Evolutionary conservation across 148 eudicot species (phyloP), one percentile per base, ranked within the genome.

Genomic region (Pharnaceum exiguum): DNA sequence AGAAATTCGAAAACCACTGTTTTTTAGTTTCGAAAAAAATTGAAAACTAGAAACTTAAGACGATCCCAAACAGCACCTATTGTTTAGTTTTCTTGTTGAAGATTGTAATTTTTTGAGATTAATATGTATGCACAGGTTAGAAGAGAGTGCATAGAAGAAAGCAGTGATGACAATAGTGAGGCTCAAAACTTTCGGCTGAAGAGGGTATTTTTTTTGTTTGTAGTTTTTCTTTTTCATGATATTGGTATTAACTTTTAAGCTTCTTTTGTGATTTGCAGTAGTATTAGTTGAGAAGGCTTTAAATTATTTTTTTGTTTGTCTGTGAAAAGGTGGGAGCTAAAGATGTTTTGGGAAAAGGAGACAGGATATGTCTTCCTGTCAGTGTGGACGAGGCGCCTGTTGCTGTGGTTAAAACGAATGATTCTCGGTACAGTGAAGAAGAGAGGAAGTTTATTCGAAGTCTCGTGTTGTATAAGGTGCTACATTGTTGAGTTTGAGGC

Each of bases 381-480:
- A 74, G 83, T 22, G 87, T 94, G 22, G 64, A 68, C 52, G 84
- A 69, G 51, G 40, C 81, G 22, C 60, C 76, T 42, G 57, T 25
- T n/a, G n/a, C n/a, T n/a, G n/a, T n/a, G n/a, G n/a, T n/a, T 19
- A 57, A 55, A 66, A 81, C 77, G 69, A 57, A 40, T 3, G 67
- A 70, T 62, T 55, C 47, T 59, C 21, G 46, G 52, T 71, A 62
- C 58, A 72, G 55, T 72, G 79, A 79, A 65, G 85, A 81, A 43
- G 99, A 94, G 56, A 52, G 57, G 78, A 59, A 74, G 53, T 89
- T 77, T 65, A 62, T 86, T 10, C 78, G 62, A 30, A 62, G 82
- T 61, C 89, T 89, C 57, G 95, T 67, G 79, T 49, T 94, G 67
- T 84, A 94, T 69, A 94, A 86, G 99, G 99, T 93, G 61, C 62